Evolutionary conservation across 2,329 filamentous ascomycete genomes (phyloP), one percentile per base, ranked within the genome.

Genomic region (Hypomyces perniciosus): DNA sequence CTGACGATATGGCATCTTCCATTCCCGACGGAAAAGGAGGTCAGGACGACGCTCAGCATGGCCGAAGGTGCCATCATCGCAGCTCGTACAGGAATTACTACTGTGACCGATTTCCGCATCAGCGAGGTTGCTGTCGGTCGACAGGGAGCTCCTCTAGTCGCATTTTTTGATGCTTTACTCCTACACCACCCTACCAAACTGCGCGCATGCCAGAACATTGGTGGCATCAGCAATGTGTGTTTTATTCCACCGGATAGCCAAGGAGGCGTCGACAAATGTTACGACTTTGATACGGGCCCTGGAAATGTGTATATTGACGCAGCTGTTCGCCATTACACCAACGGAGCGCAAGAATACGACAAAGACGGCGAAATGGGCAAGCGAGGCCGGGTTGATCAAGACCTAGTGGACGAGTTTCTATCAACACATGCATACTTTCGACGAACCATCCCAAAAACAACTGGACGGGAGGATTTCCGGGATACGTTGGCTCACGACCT

Each of bases 1-100:
- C 78, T 81, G 63, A 81, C 78, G 8, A 78, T 79, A 56, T 82
- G 75, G 75, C 67, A 80, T 7, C 67, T 76, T 10, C 73, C 71
- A 46, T 77, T 79, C 75, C 75, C 77, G 0, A 69, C 74, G 45
- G 48, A 59, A 34, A 72, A 71, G 9, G 68, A 76, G 49, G 71
- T 67, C 26, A 70, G 69, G 40, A 74, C 72, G 34, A 72, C 75
- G 9, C 62, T 80, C 47, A 78, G 73, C 2, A 79, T 81, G 76
- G 77, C 74, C 6, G 81, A 83, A 60, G 79, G 78, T 9, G 69
- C 71, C 2, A 69, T 80, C 54, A 68, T 84, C 8, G 75, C 78
- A 20, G 66, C 73, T 0, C 71, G 74, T 28, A 81, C 77, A 0
- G 72, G 71, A 8, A 70, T 76, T 55, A 80, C 73, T 4, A 69